Evolutionary conservation across 176 grass and related monocot genomes (phyloP).

Genomic region (Sorghum bicolor): DNA sequence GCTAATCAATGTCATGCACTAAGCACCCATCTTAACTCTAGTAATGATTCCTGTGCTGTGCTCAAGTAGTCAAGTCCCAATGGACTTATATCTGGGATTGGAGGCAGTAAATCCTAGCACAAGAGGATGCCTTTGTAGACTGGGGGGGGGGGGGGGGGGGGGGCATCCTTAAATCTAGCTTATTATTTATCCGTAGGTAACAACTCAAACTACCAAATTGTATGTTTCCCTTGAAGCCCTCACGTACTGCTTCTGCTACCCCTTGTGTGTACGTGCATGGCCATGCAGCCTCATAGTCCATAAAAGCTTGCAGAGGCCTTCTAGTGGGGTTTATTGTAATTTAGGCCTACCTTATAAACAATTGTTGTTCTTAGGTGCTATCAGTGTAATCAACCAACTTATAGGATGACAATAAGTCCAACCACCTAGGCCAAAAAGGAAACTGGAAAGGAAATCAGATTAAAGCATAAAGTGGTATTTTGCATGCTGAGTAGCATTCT

Average conservation of each 20-base stretch:
- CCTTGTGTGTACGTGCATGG: background rate
- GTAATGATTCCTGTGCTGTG: background rate
- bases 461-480: background rate
- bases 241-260: background rate
- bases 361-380: background rate
- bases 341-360: background rate
- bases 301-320: background rate
- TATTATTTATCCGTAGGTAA: background rate
- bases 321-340: background rate
- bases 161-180: background rate
- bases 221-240: background rate
- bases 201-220: background rate
- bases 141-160: background rate
- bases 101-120: background rate
- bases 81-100: background rate
- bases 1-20: background rate
- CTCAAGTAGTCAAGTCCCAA: background rate
- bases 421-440: background rate
- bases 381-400: background rate
- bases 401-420: background rate
- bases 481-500: background rate
- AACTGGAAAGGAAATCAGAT: background rate
- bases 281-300: background rate
- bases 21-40: background rate
- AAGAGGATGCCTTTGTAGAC: background rate